A percentile compares a stretch with the other conserved stretches of the same genome.
Evolutionary conservation across 2,329 filamentous ascomycete species (phyloP).

Genomic region (Trichophyton simii): DNA sequence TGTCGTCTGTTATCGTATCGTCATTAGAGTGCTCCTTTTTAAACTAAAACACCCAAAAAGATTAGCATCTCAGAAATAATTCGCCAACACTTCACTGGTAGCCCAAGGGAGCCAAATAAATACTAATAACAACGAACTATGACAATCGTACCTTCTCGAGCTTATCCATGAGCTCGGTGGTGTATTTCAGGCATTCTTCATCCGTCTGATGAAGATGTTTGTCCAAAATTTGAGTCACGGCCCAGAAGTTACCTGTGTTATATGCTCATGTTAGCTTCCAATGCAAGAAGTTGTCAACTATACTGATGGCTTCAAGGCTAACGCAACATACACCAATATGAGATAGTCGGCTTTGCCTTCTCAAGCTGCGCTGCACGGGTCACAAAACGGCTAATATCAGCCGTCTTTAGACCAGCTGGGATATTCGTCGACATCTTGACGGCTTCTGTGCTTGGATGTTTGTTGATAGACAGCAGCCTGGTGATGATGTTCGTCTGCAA

Average conservation of each 20-base stretch:
- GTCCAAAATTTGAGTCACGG: conserved; percentile 79
- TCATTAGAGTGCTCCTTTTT: conserved; percentile 63
- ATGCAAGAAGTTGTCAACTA: neutral
- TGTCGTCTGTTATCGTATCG: conserved; percentile 73
- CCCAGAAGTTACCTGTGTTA: conserved; percentile 67
- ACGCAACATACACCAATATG: conserved; percentile 79
- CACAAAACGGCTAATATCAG: conserved; percentile 75
- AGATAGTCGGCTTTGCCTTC: conserved; percentile 68
- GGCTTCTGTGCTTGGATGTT: neutral
- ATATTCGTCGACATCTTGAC: conserved; percentile 58
- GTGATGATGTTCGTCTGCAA: neutral
- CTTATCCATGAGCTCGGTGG: conserved; percentile 76
- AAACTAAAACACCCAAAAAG: conserved; percentile 34
- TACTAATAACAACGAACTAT: too few relatives aligned
- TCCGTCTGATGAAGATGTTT: conserved; percentile 67
- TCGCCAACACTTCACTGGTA: too few relatives aligned
- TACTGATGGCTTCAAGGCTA: neutral
- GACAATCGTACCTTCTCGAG: conserved; percentile 56
- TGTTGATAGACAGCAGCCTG: conserved; percentile 1
- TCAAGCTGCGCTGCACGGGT: conserved; percentile 74
- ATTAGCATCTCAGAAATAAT: neutral
- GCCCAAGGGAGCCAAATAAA: neutral
- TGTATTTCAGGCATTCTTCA: conserved; percentile 67
- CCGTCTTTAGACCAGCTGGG: conserved; percentile 60
- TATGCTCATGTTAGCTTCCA: neutral